Evolutionary conservation across 2,329 filamentous ascomycete species (phyloP).

Genomic region (Claviceps fusiformis): DNA sequence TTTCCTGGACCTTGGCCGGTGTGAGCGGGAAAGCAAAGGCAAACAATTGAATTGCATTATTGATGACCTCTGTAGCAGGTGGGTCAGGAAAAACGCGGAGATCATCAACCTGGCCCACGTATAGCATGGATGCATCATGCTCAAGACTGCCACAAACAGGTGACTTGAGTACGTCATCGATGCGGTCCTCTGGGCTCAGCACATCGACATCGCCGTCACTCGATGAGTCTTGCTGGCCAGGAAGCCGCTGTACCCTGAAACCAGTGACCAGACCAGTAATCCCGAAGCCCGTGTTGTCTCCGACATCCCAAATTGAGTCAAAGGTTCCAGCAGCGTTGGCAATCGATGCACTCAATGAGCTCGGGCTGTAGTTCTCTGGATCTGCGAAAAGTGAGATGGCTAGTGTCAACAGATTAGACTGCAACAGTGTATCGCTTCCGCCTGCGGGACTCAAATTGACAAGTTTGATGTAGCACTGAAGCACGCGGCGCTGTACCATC

Average conservation of each 20-base stretch:
- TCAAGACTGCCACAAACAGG: constrained; percentile 76
- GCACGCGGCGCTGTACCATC: constrained; percentile 83
- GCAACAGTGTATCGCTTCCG: constrained; percentile 71
- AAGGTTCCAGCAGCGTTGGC: constrained; percentile 81
- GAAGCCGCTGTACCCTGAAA: constrained; percentile 57
- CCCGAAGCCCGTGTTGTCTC: constrained; percentile 89
- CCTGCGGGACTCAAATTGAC: constrained; percentile 78
- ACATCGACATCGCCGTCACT: constrained; percentile 33
- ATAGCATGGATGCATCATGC: constrained; percentile 76
- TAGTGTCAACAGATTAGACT: constrained; percentile 81
- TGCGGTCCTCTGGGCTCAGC: constrained; percentile 47
- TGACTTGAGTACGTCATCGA: constrained; percentile 48
- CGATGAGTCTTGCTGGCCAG: constrained; percentile 49
- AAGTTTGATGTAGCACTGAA: constrained; percentile 89
- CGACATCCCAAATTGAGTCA: constrained; percentile 88
- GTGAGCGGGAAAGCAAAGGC: constrained; percentile 83
- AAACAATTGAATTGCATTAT: constrained; percentile 86
- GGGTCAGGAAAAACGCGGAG: constrained; percentile 50
- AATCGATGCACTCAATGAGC: constrained; percentile 78
- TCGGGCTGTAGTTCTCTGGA: constrained; percentile 74
- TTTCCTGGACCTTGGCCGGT: constrained; percentile 85
- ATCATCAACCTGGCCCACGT: constrained; percentile 38
- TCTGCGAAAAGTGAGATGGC: constrained; percentile 89
- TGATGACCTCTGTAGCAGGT: constrained; percentile 83
- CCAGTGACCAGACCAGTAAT: constrained; percentile 74